Base-by-base conservation (phyloP, 23 red algal species). In the Gracilaria domingensis region DNA sequence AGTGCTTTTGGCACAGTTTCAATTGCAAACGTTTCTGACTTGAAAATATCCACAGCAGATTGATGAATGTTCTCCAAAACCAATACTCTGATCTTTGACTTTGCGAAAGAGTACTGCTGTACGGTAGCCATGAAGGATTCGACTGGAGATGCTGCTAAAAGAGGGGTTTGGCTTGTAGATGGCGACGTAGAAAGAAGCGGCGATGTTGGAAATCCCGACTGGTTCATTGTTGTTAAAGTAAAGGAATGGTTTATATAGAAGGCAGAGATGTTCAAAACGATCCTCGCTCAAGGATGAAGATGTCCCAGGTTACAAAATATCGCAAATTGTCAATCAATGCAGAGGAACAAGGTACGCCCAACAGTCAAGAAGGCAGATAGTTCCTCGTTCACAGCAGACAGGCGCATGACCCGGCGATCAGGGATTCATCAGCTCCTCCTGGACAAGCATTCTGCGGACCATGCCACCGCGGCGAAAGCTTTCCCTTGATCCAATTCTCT, bases 21-120 rank as follows among this genome's bases (percentile, higher is more conserved):
- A 13, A 97, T 45, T 26, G 38, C 50, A 89, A 97, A 97, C 34
- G 89, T 89, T 49, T 97, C 83, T 8, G 39, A 80, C 48, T 89
- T 92, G 47, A 97, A 93, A 47, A 88, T 58, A 12, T 85, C 32
- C 16, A 94, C 71, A 4, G 90, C 95, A n/a, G 81, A 88, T 50
- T 90, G 75, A 66, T 89, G 84, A 33, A 97, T 79, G 81, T 94
- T 97, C 80, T 97, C 95, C 49, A 97, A 78, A 32, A 89, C 74
- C 57, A 97, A 57, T 30, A 97, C 81, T 33, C 81, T 75, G 80
- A 95, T 90, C 80, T 95, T 95, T 3, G 83, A 81, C 79, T 90
- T 95, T 8, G 85, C 56, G 42, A 95, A 95, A 9, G 91, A 94
- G 64, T 71, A 94, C 56, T 88, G 61, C 42, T 67, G 84, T 53